These are phyloP conservation scores for Acanthamoeba divionensis DNA, from an alignment of 208 protist genomes.

Conservation along the genomic window DNA sequence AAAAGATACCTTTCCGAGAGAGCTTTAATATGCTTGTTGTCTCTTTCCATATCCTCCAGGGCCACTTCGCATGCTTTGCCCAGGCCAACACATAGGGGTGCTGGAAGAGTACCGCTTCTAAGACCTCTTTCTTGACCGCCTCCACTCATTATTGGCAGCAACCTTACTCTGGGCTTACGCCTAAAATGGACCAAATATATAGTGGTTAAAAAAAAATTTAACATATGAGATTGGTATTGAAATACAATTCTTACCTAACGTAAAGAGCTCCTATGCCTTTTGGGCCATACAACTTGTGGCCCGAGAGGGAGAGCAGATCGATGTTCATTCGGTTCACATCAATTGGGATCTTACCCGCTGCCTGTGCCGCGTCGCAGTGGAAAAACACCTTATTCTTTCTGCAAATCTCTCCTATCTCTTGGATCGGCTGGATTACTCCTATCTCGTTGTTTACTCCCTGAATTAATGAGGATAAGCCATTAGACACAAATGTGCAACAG, in stretches of 20 bases:
- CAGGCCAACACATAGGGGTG: constrained; percentile 91
- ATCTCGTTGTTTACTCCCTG: constrained; percentile 97
- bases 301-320: constrained; percentile 94
- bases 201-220: not conserved
- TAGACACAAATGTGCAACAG: not conserved
- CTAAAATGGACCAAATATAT: not conserved
- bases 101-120: constrained; percentile 89
- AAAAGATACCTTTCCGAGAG: constrained; percentile 84
- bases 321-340: constrained; percentile 90
- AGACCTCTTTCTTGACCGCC: constrained; percentile 98
- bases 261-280: constrained; percentile 87
- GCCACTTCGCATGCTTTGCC: constrained; percentile 91
- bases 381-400: constrained; percentile 89
- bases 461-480: not conserved
- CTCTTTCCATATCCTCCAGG: constrained; percentile 91
- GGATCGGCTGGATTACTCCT: constrained; percentile 95
- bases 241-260: constrained; percentile 67
- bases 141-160: constrained; percentile 95
- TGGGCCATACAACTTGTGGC: constrained; percentile 97
- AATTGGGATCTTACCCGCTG: constrained; percentile 95
- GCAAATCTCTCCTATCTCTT: constrained; percentile 88
- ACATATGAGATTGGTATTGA: no score
- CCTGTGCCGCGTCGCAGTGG: constrained; percentile 95
- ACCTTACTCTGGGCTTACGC: constrained; percentile 91
- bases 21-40: constrained; percentile 83